phyloP scores from a whole-genome alignment of 2,329 filamentous ascomycete genomes.

The Curvularia lunata region DNA sequence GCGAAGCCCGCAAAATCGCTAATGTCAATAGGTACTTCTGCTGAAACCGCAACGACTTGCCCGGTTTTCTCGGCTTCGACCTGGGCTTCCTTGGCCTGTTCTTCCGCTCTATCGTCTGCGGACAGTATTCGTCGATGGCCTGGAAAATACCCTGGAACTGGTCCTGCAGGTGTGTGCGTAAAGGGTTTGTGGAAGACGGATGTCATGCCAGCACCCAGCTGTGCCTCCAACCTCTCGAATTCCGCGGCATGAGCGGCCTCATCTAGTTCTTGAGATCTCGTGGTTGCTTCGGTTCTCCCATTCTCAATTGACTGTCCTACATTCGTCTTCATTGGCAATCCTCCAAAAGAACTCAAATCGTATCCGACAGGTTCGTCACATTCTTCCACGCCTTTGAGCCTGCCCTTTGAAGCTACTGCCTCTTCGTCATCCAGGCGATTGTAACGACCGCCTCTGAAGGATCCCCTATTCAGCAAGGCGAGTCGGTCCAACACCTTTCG shows the following conservation, averaged over 20 bases:
- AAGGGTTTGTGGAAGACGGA: constrained; percentile 47
- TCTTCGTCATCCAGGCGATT: constrained; percentile 46
- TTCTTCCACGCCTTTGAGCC: constrained; percentile 38
- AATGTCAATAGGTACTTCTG: constrained; percentile 52
- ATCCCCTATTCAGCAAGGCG: constrained; percentile 33
- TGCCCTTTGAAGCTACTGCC: constrained; percentile 14
- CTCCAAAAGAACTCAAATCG: constrained; percentile 39
- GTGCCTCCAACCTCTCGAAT: constrained; percentile 43
- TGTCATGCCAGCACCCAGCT: constrained; percentile 48
- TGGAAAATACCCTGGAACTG: constrained; percentile 19
- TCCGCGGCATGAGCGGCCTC: constrained; percentile 46
- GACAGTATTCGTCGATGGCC: constrained; percentile 34
- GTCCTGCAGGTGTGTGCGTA: constrained; percentile 24
- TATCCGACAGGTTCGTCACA: constrained; percentile 38
- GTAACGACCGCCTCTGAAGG: constrained; percentile 32
- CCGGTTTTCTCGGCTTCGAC: constrained; percentile 53
- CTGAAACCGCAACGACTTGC: constrained; percentile 52
- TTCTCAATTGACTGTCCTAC: constrained; percentile 16
- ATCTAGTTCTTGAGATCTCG: constrained; percentile 30
- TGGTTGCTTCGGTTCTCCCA: constrained; percentile 22
- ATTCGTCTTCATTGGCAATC: constrained; percentile 38
- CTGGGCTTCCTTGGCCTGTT: constrained; percentile 47
- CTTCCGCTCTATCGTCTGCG: constrained; percentile 22
- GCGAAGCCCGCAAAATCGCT: constrained; percentile 49
- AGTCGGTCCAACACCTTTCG: constrained; percentile 42